Percentiles rank a stretch among this genome's conserved stretches.
phyloP scores from a whole-genome alignment of 495 filamentous ascomycete species.

The Penicillium verhagenii region DNA sequence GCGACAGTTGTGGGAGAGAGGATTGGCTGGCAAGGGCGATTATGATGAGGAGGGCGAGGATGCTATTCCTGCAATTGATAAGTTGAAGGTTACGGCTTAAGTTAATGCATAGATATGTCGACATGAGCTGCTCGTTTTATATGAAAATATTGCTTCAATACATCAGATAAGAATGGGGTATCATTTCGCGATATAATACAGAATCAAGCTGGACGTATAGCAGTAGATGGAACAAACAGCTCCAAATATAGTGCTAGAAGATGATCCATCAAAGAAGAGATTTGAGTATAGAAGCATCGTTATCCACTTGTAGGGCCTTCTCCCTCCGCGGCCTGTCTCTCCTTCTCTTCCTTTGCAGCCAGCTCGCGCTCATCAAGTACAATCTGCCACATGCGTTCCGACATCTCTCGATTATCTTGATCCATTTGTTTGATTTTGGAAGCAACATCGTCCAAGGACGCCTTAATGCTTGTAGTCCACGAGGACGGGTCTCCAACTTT shows the following conservation, averaged over 20 bases:
- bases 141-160: conserved; percentile 16
- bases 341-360: conserved; percentile 31
- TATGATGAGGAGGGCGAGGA: conserved; percentile 68
- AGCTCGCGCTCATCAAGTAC: conserved; percentile 42
- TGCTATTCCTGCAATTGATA: conserved; percentile 58
- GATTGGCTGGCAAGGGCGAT: conserved; percentile 69
- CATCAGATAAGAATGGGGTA: conserved; percentile 2
- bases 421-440: conserved; percentile 25
- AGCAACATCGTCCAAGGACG: conserved; percentile 18
- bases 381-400: conserved; percentile 42
- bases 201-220: not conserved
- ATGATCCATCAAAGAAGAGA: not conserved
- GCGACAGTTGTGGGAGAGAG: conserved; percentile 80
- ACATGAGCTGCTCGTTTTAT: conserved; percentile 10
- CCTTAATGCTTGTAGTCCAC: conserved; percentile 25
- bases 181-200: conserved; percentile 4
- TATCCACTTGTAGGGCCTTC: not conserved
- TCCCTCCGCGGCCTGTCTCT: conserved; percentile 2
- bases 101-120: conserved; percentile 16
- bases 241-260: not conserved
- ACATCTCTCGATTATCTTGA: conserved; percentile 25
- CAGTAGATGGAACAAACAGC: not conserved
- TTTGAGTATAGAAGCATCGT: not conserved
- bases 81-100: conserved; percentile 63
- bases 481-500: conserved; percentile 12